Conservation (phyloP, 805 yeast species). For the Lipomyces starkeyi region DNA sequence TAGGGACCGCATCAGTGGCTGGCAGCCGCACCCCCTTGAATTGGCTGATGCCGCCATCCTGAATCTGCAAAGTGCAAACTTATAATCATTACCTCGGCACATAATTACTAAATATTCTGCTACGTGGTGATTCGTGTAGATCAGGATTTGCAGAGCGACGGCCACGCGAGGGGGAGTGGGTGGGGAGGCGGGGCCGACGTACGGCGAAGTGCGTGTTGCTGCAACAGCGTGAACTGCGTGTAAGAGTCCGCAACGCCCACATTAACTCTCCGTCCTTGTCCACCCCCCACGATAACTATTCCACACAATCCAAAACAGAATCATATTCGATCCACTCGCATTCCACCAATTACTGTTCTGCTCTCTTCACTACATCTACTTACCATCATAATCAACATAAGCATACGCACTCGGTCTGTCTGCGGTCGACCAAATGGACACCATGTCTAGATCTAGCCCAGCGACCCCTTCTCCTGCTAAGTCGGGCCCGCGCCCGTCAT, state of each 20-base stretch:
- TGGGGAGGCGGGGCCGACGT: neutral
- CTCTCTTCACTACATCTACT: neutral
- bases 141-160: conserved; percentile 3
- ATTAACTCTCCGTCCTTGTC: neutral
- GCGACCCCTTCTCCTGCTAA: neutral
- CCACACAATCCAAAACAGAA: neutral
- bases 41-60: neutral
- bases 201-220: neutral
- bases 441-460: neutral
- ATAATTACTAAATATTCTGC: neutral
- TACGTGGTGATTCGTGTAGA: neutral
- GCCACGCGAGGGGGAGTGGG: neutral
- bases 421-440: neutral
- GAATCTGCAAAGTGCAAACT: neutral
- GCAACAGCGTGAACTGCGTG: neutral
- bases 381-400: neutral
- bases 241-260: neutral
- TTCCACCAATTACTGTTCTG: neutral
- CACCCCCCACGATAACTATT: neutral
- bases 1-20: neutral
- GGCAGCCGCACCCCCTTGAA: conserved; percentile 5
- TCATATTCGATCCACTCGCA: neutral
- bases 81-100: neutral
- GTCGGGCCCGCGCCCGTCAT: neutral
- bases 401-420: neutral